Evolutionary conservation across 2,329 filamentous ascomycete species (phyloP).

Genomic region (Beauveria pseudobassiana): DNA sequence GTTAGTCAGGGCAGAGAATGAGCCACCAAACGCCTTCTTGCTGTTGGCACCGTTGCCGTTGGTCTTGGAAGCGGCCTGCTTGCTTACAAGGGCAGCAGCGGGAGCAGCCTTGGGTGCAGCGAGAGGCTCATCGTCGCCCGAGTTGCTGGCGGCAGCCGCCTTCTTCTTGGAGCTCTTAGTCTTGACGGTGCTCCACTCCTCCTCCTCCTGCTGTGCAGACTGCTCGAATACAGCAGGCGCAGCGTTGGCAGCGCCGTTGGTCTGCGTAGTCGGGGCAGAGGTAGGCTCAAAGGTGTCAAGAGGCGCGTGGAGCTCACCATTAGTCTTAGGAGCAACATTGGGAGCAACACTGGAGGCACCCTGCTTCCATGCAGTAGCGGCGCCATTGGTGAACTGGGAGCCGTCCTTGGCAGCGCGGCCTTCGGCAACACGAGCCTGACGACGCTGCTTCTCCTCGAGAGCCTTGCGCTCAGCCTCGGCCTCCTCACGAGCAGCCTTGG

Average conservation of each 20-base stretch:
- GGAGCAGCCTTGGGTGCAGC: slow-evolving; percentile 20
- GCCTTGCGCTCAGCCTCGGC: slow-evolving; percentile 71
- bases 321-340: slow-evolving; percentile 25
- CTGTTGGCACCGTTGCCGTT: slow-evolving; percentile 10
- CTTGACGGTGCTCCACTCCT: slow-evolving; percentile 56
- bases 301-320: slow-evolving; percentile 34
- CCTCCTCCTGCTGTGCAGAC: slow-evolving; percentile 51
- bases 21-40: slow-evolving; percentile 28
- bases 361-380: slow-evolving; percentile 37
- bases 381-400: slow-evolving; percentile 43
- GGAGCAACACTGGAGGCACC: slow-evolving; percentile 26
- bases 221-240: slow-evolving; percentile 48
- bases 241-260: slow-evolving; percentile 33
- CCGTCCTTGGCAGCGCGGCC: slow-evolving; percentile 80
- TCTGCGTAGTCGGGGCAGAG: slow-evolving; percentile 19
- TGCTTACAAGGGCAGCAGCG: slow-evolving; percentile 4
- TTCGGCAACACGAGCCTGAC: slow-evolving; percentile 72
- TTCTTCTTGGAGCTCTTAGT: slow-evolving; percentile 37
- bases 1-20: slow-evolving; percentile 42
- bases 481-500: slow-evolving; percentile 66
- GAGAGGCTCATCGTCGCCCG: slow-evolving; percentile 26
- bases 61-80: background rate
- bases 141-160: slow-evolving; percentile 30
- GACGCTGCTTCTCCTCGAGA: slow-evolving; percentile 74
- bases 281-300: slow-evolving; percentile 48